Evolutionary conservation across 2,329 filamentous ascomycete genomes (phyloP).

Genomic region (Grosmannia clavigera): DNA sequence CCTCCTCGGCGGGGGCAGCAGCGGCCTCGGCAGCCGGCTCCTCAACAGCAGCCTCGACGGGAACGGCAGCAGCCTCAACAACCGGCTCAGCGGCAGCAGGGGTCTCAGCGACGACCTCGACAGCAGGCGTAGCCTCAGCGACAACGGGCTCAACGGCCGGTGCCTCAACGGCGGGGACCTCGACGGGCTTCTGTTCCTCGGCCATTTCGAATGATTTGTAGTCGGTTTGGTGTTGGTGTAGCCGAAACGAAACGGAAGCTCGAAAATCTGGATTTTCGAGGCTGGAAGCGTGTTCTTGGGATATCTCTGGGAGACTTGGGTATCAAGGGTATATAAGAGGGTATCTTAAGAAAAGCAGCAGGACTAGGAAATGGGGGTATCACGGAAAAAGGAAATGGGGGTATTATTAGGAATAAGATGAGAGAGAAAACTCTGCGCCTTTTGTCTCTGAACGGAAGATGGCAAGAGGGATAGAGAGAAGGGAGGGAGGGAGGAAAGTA

Average conservation of each 20-base stretch:
- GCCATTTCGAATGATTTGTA: conserved; percentile 47
- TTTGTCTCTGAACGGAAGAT: not conserved
- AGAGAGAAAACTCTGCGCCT: not conserved
- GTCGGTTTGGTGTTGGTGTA: conserved; percentile 8
- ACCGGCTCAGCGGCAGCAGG: conserved; percentile 17
- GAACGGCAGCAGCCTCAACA: conserved; percentile 21
- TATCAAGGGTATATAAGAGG: conserved; percentile 15
- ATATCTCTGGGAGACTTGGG: conserved; percentile 8
- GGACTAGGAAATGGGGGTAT: conserved; percentile 18
- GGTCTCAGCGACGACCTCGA: conserved; percentile 17
- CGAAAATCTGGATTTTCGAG: not conserved
- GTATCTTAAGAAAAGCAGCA: conserved; percentile 19
- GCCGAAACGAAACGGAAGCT: not conserved
- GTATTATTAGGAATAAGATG: conserved; percentile 11
- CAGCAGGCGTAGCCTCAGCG: conserved; percentile 14
- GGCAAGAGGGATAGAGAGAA: conserved; percentile 11
- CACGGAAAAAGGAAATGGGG: conserved; percentile 17
- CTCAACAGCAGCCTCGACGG: conserved; percentile 16
- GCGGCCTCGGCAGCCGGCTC: conserved; percentile 24
- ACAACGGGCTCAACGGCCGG: conserved; percentile 6
- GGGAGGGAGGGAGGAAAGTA: conserved; percentile 7
- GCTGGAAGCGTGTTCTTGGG: not conserved
- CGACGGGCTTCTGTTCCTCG: conserved; percentile 59
- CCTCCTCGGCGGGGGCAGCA: conserved; percentile 25
- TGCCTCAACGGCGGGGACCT: conserved; percentile 33